Evolutionary conservation across 345 rosid species (phyloP).

Genomic region (Excoecaria cochinchinensis): DNA sequence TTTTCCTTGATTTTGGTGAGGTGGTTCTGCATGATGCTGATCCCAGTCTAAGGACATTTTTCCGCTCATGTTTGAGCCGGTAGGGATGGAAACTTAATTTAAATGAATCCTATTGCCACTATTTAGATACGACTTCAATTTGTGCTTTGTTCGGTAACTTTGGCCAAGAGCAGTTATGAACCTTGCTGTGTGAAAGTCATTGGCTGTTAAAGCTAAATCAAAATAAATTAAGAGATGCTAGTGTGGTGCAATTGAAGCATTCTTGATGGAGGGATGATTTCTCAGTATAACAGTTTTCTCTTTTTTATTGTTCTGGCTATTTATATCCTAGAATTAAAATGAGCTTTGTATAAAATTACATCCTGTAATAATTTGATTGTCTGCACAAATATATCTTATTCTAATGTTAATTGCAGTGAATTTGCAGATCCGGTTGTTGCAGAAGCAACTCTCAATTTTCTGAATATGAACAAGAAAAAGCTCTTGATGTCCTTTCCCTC

Average conservation of each 20-base stretch:
- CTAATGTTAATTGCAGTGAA: conserved; percentile 66
- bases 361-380: conserved; percentile 1
- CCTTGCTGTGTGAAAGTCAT: neutral
- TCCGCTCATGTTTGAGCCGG: conserved; percentile 92
- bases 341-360: neutral
- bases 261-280: neutral
- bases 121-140: neutral
- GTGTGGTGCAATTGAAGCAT: neutral
- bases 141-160: neutral
- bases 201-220: neutral
- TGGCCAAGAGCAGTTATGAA: neutral
- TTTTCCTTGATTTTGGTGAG: conserved; percentile 87
- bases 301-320: neutral
- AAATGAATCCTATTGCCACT: neutral
- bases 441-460: conserved; percentile 83
- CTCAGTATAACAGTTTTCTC: neutral
- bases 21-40: conserved; percentile 89
- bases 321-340: neutral
- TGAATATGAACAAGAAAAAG: conserved; percentile 64
- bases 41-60: conserved; percentile 67
- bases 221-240: neutral
- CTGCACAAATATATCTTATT: conserved; percentile 17
- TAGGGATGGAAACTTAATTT: conserved; percentile 24
- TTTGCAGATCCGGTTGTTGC: conserved; percentile 91
- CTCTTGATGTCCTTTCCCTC: conserved; percentile 63